These are phyloP conservation scores for Plasmopara viticola DNA, from an alignment of 352 stramenopile genomes.

Conservation along the genomic window DNA sequence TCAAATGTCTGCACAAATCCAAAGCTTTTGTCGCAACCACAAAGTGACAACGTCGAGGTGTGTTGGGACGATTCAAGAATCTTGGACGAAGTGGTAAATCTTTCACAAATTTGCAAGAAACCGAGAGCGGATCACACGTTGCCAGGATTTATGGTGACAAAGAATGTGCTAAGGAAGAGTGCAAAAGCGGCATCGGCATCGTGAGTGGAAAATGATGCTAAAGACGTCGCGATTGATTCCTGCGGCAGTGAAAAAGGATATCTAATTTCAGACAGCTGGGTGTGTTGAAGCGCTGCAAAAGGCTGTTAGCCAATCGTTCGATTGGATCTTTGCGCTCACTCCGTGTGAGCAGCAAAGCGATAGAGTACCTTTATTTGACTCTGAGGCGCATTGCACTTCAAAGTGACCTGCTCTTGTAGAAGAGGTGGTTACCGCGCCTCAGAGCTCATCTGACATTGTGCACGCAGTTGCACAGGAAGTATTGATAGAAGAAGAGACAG, in stretches of 20 bases:
- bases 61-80: slow-evolving; percentile 14
- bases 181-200: background rate
- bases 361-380: background rate
- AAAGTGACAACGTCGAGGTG: slow-evolving; percentile 21
- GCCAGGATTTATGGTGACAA: slow-evolving; percentile 37
- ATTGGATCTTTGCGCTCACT: slow-evolving; percentile 33
- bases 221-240: slow-evolving; percentile 37
- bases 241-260: slow-evolving; percentile 9
- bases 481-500: no score
- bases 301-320: slow-evolving; percentile 24
- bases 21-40: slow-evolving; percentile 37
- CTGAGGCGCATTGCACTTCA: no score
- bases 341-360: slow-evolving; percentile 12
- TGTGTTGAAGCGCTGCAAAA: slow-evolving; percentile 19
- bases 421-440: no score
- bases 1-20: slow-evolving; percentile 25
- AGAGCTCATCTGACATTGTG: no score
- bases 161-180: slow-evolving; percentile 23
- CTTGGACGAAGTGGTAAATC: slow-evolving; percentile 28
- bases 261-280: background rate
- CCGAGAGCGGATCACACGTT: background rate
- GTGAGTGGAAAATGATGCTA: slow-evolving; percentile 34
- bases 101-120: slow-evolving; percentile 23
- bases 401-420: no score
- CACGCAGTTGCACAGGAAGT: no score